phyloP scores from a whole-genome alignment of 495 filamentous ascomycete species.

The Aspergillus ellipticus region DNA sequence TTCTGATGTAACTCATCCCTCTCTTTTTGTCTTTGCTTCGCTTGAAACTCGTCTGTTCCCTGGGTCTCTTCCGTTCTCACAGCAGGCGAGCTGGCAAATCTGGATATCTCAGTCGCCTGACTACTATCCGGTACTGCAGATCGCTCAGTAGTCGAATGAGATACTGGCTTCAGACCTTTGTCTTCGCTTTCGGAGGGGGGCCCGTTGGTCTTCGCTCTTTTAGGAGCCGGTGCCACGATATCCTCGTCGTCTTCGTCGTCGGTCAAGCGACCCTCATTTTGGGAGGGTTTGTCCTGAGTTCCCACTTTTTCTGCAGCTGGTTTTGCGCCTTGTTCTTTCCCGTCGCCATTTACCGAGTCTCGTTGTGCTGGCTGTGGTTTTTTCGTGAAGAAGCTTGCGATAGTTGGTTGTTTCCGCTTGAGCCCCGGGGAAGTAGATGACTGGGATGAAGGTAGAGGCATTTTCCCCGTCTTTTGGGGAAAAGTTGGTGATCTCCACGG shows the following conservation, averaged over 20 bases:
- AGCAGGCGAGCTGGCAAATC: slow-evolving; percentile 38
- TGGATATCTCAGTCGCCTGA: slow-evolving; percentile 38
- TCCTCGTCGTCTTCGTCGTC: slow-evolving; percentile 42
- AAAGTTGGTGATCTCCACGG: neutral
- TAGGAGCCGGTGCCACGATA: slow-evolving; percentile 36
- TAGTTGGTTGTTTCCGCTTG: slow-evolving; percentile 69
- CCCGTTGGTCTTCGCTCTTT: slow-evolving; percentile 30
- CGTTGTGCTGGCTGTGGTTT: slow-evolving; percentile 41
- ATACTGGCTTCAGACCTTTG: slow-evolving; percentile 9
- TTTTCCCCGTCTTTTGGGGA: slow-evolving; percentile 12
- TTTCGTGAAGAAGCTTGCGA: slow-evolving; percentile 82
- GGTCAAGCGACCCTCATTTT: slow-evolving; percentile 18
- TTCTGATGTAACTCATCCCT: slow-evolving; percentile 76
- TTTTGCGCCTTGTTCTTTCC: neutral
- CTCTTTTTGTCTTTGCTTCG: slow-evolving; percentile 39
- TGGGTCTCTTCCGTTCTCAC: neutral
- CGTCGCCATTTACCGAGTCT: slow-evolving; percentile 8
- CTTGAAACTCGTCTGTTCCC: slow-evolving; percentile 43
- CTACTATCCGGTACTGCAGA: slow-evolving; percentile 22
- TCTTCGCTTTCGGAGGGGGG: slow-evolving; percentile 12
- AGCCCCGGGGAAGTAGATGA: slow-evolving; percentile 36
- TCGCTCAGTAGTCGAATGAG: slow-evolving; percentile 1
- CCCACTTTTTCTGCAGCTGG: neutral
- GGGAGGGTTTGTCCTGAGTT: slow-evolving; percentile 15
- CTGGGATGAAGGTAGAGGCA: slow-evolving; percentile 40